A percentile compares a stretch with the other conserved stretches of the same genome.
These are phyloP conservation scores for Wickerhamiella shivajii DNA, from an alignment of 805 yeast genomes.

Conservation along the genomic window DNA sequence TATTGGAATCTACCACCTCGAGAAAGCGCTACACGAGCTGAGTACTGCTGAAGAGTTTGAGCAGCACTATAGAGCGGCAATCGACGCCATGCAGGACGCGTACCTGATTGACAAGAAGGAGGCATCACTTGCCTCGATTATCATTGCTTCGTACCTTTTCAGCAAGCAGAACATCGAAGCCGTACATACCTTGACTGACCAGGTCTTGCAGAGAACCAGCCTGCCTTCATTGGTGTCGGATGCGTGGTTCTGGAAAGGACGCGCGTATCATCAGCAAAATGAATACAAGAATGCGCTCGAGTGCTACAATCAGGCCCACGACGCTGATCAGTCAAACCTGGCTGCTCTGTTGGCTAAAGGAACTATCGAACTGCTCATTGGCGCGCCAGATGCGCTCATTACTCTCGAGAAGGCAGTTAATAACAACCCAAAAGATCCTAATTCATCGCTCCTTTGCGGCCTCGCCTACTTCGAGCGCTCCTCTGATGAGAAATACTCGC, in stretches of 20 bases:
- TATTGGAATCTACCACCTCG: conserved; percentile 53
- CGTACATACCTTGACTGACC: conserved; percentile 42
- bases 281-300: conserved; percentile 61
- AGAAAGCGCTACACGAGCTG: conserved; percentile 43
- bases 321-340: conserved; percentile 42
- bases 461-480: conserved; percentile 46
- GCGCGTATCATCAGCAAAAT: conserved; percentile 46
- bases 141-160: conserved; percentile 57
- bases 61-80: conserved; percentile 41
- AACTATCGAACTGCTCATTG: conserved; percentile 65
- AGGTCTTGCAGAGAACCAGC: conserved; percentile 31
- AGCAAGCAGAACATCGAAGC: conserved; percentile 46
- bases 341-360: conserved; percentile 73
- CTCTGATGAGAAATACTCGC: conserved; percentile 16
- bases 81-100: conserved; percentile 31
- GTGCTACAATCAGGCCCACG: conserved; percentile 56
- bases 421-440: conserved; percentile 51
- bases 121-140: conserved; percentile 42
- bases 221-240: conserved; percentile 38
- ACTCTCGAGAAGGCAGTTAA: conserved; percentile 66
- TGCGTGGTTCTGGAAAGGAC: conserved; percentile 71
- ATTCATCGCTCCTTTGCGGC: conserved; percentile 58
- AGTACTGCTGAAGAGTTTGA: conserved; percentile 39
- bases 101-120: conserved; percentile 32
- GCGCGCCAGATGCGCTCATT: conserved; percentile 72